A percentile compares a stretch with the other conserved stretches of the same genome.
phyloP scores from a whole-genome alignment of 352 stramenopile genomes.

The Saprolegnia diclina region DNA sequence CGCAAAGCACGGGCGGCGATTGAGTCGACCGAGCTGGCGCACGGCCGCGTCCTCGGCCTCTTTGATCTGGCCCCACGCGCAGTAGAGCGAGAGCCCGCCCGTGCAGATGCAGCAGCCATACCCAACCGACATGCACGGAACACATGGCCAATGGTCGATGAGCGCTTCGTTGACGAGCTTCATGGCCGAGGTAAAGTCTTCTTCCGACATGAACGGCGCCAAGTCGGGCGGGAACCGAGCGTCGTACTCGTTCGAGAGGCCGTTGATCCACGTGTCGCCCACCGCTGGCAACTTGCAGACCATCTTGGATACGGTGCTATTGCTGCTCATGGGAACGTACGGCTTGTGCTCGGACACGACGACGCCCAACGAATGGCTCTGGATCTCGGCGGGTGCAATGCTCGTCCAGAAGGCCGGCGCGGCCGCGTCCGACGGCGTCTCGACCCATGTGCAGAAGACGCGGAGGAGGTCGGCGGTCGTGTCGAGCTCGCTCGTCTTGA shows the following conservation, averaged over 20 bases:
- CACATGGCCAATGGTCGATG: slow-evolving; percentile 75
- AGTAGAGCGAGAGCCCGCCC: slow-evolving; percentile 74
- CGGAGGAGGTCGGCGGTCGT: neutral
- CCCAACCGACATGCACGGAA: slow-evolving; percentile 70
- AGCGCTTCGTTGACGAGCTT: slow-evolving; percentile 77
- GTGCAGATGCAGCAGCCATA: slow-evolving; percentile 83
- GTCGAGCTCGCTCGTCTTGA: neutral
- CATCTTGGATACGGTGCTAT: neutral
- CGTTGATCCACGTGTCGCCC: slow-evolving; percentile 76
- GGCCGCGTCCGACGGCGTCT: neutral
- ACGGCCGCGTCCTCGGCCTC: slow-evolving; percentile 60
- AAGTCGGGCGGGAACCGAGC: slow-evolving; percentile 57
- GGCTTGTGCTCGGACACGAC: neutral
- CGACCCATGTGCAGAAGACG: neutral
- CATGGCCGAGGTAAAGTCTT: slow-evolving; percentile 60
- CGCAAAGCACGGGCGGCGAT: slow-evolving; percentile 58
- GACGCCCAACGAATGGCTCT: neutral
- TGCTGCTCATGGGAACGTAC: neutral
- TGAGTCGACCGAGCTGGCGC: slow-evolving; percentile 65
- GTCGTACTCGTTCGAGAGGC: slow-evolving; percentile 68
- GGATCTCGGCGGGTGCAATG: neutral
- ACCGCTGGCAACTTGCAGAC: slow-evolving; percentile 4
- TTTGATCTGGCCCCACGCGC: slow-evolving; percentile 59
- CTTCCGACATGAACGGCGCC: slow-evolving; percentile 42
- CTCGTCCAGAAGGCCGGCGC: neutral